Evolutionary conservation across 1,284 basidiomycete genomes (phyloP), one percentile per base, ranked within the genome.

Genomic region (Rhodotorula sp.): DNA sequence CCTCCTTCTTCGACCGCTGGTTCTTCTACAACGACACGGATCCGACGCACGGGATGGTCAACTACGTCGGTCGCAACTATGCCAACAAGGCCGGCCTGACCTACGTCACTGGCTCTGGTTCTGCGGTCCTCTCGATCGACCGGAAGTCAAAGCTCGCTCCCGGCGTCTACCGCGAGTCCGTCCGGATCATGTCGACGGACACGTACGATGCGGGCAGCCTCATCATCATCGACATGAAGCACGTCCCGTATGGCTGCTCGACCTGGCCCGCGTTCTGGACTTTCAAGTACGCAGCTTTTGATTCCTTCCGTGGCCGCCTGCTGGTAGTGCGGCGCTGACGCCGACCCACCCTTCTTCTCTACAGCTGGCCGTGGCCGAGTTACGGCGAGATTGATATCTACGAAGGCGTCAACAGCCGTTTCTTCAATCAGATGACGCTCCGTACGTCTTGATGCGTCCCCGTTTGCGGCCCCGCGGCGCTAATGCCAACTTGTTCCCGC

Each of bases 1-100:
- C 54, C n/a, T 48, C 59, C 34, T 72, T 72, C 63, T 72, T 68
- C 63, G 70, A 72, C 56, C 47, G 34, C 7, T 68, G 58, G 51
- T 48, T 31, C 47, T 68, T 60, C 58, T 62, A 48, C 6, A 54
- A 46, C 52, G 29, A 18, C 15, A 10, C 59, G 3, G 70, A 72
- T 47, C 67, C 67, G 34, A 72, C 67, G 5, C 54, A 72, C 61
- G 70, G 70, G 0, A 5, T 26, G 10, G 65, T 71, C 47, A 64
- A 60, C 39, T 71, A 43, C 47, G 52, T 68, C 64, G n/a, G 18
- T 10, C 51, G 58, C 31, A 29, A 51, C 48, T 7, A 23, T 20
- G 18, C 39, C 18, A 7, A 26, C 39, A 26, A 43, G 21, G 31
- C 21, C n/a, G n/a, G 34, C 23, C 31, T 66, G 39, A 39, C 52